Evolutionary conservation across 2,329 filamentous ascomycete species (phyloP).

Genomic region (Sporothrix variecibatus): DNA sequence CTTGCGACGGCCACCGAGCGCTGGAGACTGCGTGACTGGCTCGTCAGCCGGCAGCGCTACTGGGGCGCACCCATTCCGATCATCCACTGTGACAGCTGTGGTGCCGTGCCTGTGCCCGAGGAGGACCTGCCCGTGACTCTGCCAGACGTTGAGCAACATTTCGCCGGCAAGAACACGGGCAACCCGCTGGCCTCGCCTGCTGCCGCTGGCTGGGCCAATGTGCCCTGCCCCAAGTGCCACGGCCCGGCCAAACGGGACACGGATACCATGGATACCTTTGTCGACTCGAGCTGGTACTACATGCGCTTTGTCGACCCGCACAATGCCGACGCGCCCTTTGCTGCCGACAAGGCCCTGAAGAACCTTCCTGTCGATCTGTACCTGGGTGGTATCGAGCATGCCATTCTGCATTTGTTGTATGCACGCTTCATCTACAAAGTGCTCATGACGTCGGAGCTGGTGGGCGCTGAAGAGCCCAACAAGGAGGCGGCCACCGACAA

Average conservation of each 20-base stretch:
- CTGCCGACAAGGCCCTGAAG: slow-evolving; percentile 55
- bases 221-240: slow-evolving; percentile 72
- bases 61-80: slow-evolving; percentile 92
- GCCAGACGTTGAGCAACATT: slow-evolving; percentile 68
- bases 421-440: slow-evolving; percentile 91
- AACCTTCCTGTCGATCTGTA: slow-evolving; percentile 82
- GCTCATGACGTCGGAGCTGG: slow-evolving; percentile 58
- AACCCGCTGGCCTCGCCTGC: slow-evolving; percentile 74
- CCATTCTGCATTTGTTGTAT: slow-evolving; percentile 86
- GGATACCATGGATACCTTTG: slow-evolving; percentile 95
- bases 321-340: slow-evolving; percentile 64
- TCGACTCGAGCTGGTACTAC: slow-evolving; percentile 94
- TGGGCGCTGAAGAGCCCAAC: not conserved
- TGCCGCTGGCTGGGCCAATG: slow-evolving; percentile 72
- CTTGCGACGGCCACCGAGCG: slow-evolving; percentile 66
- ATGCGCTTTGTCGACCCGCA: slow-evolving; percentile 74
- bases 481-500: slow-evolving; percentile 31
- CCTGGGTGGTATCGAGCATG: slow-evolving; percentile 85
- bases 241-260: slow-evolving; percentile 76
- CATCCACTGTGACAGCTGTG: slow-evolving; percentile 76
- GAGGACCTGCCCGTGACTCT: slow-evolving; percentile 75
- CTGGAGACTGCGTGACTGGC: slow-evolving; percentile 85
- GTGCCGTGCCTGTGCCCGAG: slow-evolving; percentile 74
- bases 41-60: slow-evolving; percentile 88
- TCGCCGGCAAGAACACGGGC: slow-evolving; percentile 68